Evolutionary conservation across 2,329 filamentous ascomycete genomes (phyloP), one percentile per base, ranked within the genome.

Genomic region (Neonectria faginata): DNA sequence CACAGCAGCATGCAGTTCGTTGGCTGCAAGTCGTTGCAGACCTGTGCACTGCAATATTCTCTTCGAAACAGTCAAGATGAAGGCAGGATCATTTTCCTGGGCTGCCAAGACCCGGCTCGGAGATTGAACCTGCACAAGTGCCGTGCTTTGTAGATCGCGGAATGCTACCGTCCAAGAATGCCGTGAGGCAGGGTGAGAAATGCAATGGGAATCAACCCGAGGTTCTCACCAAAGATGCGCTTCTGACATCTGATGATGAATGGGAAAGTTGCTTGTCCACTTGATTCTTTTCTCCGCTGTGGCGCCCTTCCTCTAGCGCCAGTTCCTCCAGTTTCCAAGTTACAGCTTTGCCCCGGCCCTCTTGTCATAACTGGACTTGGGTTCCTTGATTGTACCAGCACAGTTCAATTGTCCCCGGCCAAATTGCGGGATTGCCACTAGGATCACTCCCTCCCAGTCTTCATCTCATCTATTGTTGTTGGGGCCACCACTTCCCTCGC

Each of bases 51-150:
- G 16, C 27, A 33, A 22, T 33, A 20, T 51, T 51, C 48, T 51
- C 8, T 51, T 31, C 18, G 29, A 36, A 51, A 51, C 48, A 51
- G 6, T 20, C 29, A 12, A 12, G 27, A 18, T 14, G 27, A 18
- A 18, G 27, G 6, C 4, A 16, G 47, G 27, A n/a, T 10, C 18
- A 9, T 22, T 33, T 45, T 31, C 16, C 22, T 27, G 7, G 39
- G 6, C 25, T 39, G 55, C 55, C 55, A 50, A 57, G 55, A 41
- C 5, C 5, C 27, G 16, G n/a, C 44, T 57, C 44, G 55, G 55
- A 57, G 44, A 57, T 57, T 50, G 44, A 57, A 20, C 44, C 55
- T 12, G 36, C 55, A 20, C 9, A 44, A 55, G 16, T 29, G 9
- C 44, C 18, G 31, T 12, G 6, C 36, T 16, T 8, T 39, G 36